These are phyloP conservation scores for Prunus padus DNA, from an alignment of 306 rosid species.

Conservation along the genomic window DNA sequence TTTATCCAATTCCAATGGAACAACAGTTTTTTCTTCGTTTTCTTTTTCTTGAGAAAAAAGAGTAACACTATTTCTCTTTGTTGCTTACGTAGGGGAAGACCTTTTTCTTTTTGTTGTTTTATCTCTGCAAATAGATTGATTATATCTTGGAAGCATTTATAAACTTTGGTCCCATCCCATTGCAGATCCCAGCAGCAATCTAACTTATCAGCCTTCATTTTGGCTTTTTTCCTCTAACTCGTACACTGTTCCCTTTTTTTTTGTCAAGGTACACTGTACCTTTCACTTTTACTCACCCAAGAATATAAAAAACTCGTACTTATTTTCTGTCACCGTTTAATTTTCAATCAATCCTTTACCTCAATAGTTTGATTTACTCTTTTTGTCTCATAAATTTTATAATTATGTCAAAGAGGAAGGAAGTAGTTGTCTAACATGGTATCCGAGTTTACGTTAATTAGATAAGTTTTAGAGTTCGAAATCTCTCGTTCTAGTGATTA, in stretches of 20 bases:
- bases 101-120: too few relatives aligned
- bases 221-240: background rate
- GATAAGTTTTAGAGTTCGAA: too few relatives aligned
- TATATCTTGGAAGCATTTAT: background rate
- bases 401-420: too few relatives aligned
- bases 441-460: too few relatives aligned
- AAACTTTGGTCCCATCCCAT: constrained; percentile 10
- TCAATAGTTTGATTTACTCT: background rate
- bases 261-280: too few relatives aligned
- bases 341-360: background rate
- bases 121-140: background rate
- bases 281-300: background rate
- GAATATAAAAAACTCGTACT: background rate
- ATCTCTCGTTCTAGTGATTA: too few relatives aligned
- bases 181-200: background rate
- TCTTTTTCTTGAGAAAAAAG: too few relatives aligned
- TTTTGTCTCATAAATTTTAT: background rate
- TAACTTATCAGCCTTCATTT: background rate
- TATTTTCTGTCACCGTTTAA: background rate
- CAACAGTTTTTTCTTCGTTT: too few relatives aligned
- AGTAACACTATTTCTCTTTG: too few relatives aligned
- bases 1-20: too few relatives aligned
- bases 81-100: too few relatives aligned
- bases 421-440: too few relatives aligned
- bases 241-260: background rate